Conservation (phyloP, 2,329 filamentous ascomycete genomes). For the Paradendryphiella salina region DNA sequence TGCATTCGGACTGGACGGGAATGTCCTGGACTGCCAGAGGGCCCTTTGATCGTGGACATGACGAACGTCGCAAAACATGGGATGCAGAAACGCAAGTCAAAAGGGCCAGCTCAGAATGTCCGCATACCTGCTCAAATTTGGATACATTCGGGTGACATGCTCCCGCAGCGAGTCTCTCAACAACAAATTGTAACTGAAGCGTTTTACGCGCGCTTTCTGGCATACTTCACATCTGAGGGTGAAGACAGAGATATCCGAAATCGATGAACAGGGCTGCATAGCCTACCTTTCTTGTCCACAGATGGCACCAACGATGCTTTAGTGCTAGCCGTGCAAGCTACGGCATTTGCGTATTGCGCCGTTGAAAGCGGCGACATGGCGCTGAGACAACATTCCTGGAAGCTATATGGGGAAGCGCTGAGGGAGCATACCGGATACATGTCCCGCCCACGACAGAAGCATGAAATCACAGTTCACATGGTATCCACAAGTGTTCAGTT, state of each 20-base stretch:
- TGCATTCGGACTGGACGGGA: conserved; percentile 27
- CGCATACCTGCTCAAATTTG: neutral
- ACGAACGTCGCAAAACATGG: conserved; percentile 20
- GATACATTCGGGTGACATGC: neutral
- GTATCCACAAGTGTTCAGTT: conserved; percentile 39
- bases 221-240: conserved; percentile 32
- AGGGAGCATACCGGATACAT: conserved; percentile 24
- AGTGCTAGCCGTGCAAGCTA: conserved; percentile 32
- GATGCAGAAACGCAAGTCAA: conserved; percentile 16
- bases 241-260: conserved; percentile 32
- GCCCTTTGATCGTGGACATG: conserved; percentile 41
- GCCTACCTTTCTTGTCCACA: conserved; percentile 26
- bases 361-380: conserved; percentile 25
- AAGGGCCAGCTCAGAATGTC: neutral
- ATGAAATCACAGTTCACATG: conserved; percentile 35
- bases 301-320: conserved; percentile 33
- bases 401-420: conserved; percentile 37
- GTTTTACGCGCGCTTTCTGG: conserved; percentile 37
- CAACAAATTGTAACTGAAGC: conserved; percentile 22
- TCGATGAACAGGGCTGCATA: conserved; percentile 35
- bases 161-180: conserved; percentile 20
- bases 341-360: conserved; percentile 35
- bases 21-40: conserved; percentile 34
- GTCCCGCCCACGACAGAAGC: conserved; percentile 6
- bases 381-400: conserved; percentile 24